Base-by-base conservation (phyloP, 441 rosid genomes). In the Populus hybrid region DNA sequence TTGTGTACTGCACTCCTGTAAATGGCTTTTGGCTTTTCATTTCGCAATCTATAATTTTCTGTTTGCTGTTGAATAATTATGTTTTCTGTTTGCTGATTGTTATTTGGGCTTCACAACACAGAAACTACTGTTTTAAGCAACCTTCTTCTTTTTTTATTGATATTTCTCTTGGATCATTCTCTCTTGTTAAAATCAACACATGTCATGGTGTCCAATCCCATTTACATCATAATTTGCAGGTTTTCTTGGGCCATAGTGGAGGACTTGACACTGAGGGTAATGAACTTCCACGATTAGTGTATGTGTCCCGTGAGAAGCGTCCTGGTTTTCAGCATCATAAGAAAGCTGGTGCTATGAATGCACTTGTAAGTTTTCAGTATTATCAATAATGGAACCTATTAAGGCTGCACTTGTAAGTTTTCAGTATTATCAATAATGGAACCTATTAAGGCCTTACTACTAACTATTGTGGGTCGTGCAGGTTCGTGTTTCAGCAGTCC, bases 291-390 rank as follows among this genome's bases (percentile, higher is more conserved):
- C 78, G 88, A 36, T 76, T 87, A 36, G 90, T 83, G 30, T 87
- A 87, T 46, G 90, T 87, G 1, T 87, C 90, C 53, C 89, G 89
- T 80, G 90, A 87, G 79, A 87, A 87, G 70, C 87, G 90, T 42
- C 89, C 90, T 46, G 90, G 90, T 75, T 87, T 86, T 75, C 87
- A 83, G 80, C 90, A 87, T 80, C 86, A 87, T 87, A 87, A 87
- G 77, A 87, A 87, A 75, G 90, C 90, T n/a, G 90, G 90, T 75
- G 90, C 90, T 70, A 87, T 87, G 90, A 87, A 86, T 75, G 84
- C 90, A 38, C 82, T 83, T 68, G 86, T 83, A 80, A 83, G 86
- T 83, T 53, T 26, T 78, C 57, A 16, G 66, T 36, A 61, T 21
- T 57, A 11, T 28, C 38, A 32, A 24, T 74, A 61, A 7, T 42